Percentiles rank a stretch among this genome's conserved stretches.
Conservation (phyloP, 345 rosid genomes). For the Odontarrhena argentea region DNA sequence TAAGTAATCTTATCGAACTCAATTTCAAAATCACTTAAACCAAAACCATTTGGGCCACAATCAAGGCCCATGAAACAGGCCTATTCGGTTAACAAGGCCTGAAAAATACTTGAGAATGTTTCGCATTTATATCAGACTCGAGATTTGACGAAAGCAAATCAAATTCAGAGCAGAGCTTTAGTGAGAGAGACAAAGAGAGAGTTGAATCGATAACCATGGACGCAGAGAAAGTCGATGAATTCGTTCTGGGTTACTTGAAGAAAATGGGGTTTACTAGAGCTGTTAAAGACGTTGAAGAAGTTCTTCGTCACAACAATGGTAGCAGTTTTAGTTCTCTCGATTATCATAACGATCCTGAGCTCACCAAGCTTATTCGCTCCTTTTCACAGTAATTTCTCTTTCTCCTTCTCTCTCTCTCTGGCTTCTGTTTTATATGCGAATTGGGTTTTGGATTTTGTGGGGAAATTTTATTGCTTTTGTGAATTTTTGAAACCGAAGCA, state of each 20-base stretch:
- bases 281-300: slow-evolving; percentile 48
- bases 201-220: slow-evolving; percentile 51
- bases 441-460: neutral
- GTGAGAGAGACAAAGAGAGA: slow-evolving; percentile 5
- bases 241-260: slow-evolving; percentile 76
- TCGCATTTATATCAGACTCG: neutral
- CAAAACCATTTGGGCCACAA: neutral
- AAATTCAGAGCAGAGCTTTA: neutral
- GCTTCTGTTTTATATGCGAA: neutral
- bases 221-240: slow-evolving; percentile 52
- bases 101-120: neutral
- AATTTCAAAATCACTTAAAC: no score
- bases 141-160: neutral
- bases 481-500: slow-evolving; percentile 13
- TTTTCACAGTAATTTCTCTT: slow-evolving; percentile 59
- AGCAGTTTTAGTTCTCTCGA: slow-evolving; percentile 43
- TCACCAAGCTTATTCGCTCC: slow-evolving; percentile 70
- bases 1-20: no score
- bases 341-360: slow-evolving; percentile 67
- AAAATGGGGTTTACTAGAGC: slow-evolving; percentile 85
- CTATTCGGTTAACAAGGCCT: neutral
- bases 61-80: slow-evolving; percentile 5
- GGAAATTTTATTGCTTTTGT: neutral
- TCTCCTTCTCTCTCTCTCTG: neutral
- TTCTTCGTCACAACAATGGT: slow-evolving; percentile 57